Conservation (phyloP, 139 green algal genomes). For the Axilococcus clingmanii region DNA sequence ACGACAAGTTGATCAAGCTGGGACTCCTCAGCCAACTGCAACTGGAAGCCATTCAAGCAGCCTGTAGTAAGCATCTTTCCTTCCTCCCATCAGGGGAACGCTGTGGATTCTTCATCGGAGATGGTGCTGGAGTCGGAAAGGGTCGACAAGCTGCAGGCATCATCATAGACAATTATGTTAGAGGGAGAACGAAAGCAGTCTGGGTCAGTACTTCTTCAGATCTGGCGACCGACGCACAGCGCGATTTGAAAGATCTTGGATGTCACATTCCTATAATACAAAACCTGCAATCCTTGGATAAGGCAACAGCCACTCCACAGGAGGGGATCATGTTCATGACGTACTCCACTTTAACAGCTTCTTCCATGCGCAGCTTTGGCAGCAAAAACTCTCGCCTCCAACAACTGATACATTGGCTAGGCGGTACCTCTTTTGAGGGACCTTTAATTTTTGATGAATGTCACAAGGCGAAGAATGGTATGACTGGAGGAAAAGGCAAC, state of each 20-base stretch:
- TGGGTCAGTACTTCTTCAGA: constrained; percentile 70
- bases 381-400: constrained; percentile 36
- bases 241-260: constrained; percentile 54
- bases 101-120: constrained; percentile 25
- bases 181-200: constrained; percentile 45
- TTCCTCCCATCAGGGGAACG: constrained; percentile 56
- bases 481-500: constrained; percentile 58
- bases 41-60: constrained; percentile 76
- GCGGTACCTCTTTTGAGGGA: constrained; percentile 51
- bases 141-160: constrained; percentile 66
- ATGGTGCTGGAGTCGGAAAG: constrained; percentile 81
- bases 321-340: constrained; percentile 83
- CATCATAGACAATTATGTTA: constrained; percentile 76
- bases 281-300: constrained; percentile 56
- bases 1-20: constrained; percentile 26
- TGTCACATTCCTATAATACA: constrained; percentile 41
- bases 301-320: constrained; percentile 58
- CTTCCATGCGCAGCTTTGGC: too few relatives aligned
- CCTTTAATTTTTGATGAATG: constrained; percentile 68
- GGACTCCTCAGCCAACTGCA: constrained; percentile 75
- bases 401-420: constrained; percentile 67
- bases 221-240: constrained; percentile 45
- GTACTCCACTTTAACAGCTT: constrained; percentile 72
- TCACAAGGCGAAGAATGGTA: constrained; percentile 78
- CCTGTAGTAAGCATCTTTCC: constrained; percentile 66